A percentile compares a stretch with the other conserved stretches of the same genome.
phyloP scores from a whole-genome alignment of 1,139 yeast genomes.

The Pichia sp. region DNA sequence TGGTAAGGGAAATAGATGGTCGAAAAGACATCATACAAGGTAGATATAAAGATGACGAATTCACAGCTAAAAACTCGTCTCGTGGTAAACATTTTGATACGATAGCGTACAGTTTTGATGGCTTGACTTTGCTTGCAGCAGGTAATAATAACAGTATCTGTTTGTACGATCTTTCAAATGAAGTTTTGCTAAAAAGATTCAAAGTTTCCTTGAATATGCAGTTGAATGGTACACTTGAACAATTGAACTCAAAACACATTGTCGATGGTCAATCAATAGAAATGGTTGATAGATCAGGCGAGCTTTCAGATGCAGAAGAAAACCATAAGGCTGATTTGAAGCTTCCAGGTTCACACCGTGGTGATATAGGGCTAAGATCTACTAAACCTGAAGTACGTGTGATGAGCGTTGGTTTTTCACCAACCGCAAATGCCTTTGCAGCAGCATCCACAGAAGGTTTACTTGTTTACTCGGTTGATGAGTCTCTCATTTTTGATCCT shows the following conservation, averaged over 20 bases:
- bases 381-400: slow-evolving; percentile 78
- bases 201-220: slow-evolving; percentile 85
- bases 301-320: slow-evolving; percentile 78
- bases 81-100: slow-evolving; percentile 81
- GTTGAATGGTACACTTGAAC: slow-evolving; percentile 78
- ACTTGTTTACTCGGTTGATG: slow-evolving; percentile 73
- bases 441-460: slow-evolving; percentile 96
- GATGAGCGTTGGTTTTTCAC: slow-evolving; percentile 72
- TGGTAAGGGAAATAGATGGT: slow-evolving; percentile 78
- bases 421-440: slow-evolving; percentile 86
- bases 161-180: slow-evolving; percentile 81
- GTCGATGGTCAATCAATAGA: slow-evolving; percentile 87
- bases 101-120: slow-evolving; percentile 83
- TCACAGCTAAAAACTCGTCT: slow-evolving; percentile 70
- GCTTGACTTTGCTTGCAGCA: slow-evolving; percentile 78
- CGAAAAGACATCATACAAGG: slow-evolving; percentile 85
- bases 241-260: slow-evolving; percentile 70
- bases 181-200: slow-evolving; percentile 75
- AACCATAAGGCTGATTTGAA: slow-evolving; percentile 51
- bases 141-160: slow-evolving; percentile 91
- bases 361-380: slow-evolving; percentile 77
- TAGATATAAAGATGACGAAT: slow-evolving; percentile 73
- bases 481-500: slow-evolving; percentile 77
- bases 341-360: slow-evolving; percentile 84
- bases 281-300: slow-evolving; percentile 77